phyloP scores from a whole-genome alignment of 2,329 filamentous ascomycete genomes.

The Arthrobotrys sphaeroides region DNA sequence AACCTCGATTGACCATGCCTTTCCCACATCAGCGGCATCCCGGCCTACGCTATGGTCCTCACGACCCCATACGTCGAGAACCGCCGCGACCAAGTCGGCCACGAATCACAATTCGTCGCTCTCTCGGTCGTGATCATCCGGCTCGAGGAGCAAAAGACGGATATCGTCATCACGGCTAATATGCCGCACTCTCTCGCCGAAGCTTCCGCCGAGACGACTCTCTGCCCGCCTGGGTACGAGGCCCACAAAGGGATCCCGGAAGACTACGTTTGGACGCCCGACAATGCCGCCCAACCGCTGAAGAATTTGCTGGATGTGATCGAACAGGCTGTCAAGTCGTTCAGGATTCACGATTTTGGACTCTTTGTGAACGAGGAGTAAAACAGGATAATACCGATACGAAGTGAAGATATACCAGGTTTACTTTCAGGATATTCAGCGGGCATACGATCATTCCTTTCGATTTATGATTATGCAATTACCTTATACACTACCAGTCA shows the following conservation, averaged over 20 bases:
- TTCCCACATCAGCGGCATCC: conserved; percentile 8
- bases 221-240: conserved; percentile 53
- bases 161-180: conserved; percentile 58
- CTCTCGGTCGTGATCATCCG: conserved; percentile 55
- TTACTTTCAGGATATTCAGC: background rate
- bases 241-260: conserved; percentile 47
- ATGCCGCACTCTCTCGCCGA: conserved; percentile 54
- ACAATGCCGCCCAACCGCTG: conserved; percentile 17
- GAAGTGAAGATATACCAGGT: background rate
- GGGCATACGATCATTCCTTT: background rate
- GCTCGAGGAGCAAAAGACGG: conserved; percentile 55
- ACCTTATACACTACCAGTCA: background rate
- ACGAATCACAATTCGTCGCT: conserved; percentile 48
- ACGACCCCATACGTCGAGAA: conserved; percentile 50
- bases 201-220: conserved; percentile 49
- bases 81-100: conserved; percentile 24
- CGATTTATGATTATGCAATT: background rate
- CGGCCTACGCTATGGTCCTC: conserved; percentile 40
- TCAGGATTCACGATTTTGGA: conserved; percentile 55
- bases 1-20: background rate
- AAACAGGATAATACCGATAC: background rate
- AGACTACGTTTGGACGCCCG: conserved; percentile 42
- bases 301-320: conserved; percentile 52
- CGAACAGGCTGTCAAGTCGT: conserved; percentile 39
- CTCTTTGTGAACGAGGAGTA: conserved; percentile 55